These are phyloP conservation scores for Fusarium sp. DNA, from an alignment of 2,329 filamentous ascomycete genomes.

Conservation along the genomic window DNA sequence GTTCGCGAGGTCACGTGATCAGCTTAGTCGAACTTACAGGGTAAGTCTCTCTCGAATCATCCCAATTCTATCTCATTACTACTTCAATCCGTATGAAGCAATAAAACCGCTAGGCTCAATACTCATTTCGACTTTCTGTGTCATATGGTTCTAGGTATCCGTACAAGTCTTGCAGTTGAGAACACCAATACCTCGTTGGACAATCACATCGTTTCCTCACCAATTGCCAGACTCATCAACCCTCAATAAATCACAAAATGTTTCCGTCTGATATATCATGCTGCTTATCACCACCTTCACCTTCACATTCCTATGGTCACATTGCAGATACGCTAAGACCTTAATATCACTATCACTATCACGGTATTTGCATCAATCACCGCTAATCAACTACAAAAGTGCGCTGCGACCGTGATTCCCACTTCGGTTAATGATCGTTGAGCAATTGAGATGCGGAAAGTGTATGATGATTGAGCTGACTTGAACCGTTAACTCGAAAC, in stretches of 20 bases:
- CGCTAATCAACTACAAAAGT: slow-evolving; percentile 8
- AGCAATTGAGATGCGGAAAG: background rate
- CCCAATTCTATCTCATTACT: background rate
- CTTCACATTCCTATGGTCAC: slow-evolving; percentile 1
- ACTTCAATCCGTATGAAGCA: background rate
- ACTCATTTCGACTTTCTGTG: background rate
- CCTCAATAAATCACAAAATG: background rate
- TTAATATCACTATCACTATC: slow-evolving; percentile 31
- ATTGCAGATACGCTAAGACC: slow-evolving; percentile 5
- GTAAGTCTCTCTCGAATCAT: background rate
- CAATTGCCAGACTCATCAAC: background rate
- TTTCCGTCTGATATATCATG: background rate
- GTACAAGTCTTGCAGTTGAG: no score
- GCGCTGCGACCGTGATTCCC: slow-evolving; percentile 2
- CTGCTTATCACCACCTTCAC: background rate
- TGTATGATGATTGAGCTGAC: background rate
- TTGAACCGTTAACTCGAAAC: no score
- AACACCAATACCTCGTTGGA: background rate
- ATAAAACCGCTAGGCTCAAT: background rate
- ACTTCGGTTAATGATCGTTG: background rate
- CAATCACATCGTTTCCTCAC: background rate
- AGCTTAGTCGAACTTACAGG: background rate
- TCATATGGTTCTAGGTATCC: background rate
- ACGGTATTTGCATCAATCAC: slow-evolving; percentile 8
- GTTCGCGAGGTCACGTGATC: slow-evolving; percentile 34